Base-by-base conservation (phyloP, 225 moss, liverwort and hornwort species). In the Ulota crispa region DNA sequence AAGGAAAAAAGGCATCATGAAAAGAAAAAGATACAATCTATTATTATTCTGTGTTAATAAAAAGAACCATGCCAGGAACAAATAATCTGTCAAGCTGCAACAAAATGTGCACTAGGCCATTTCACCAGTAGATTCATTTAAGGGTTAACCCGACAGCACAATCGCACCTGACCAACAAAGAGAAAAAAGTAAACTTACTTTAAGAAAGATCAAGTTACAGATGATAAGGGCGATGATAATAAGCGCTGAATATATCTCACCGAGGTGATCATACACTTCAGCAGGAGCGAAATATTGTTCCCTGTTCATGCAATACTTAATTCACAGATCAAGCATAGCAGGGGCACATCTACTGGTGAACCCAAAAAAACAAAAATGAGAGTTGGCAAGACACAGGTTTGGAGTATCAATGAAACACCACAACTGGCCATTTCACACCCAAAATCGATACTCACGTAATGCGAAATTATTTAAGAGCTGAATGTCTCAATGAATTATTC, bases 211-310 rank as follows among this genome's bases (percentile, higher is more conserved):
- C 56, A 92, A 76, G 43, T 72, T 77, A 76, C 90, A 91, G 68
- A 89, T 69, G 64, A 87, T n/a, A 73, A 93, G 66, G 71, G 90
- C 89, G 75, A 89, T 85, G 69, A 93, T 85, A 30, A 93, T 90
- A 32, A 94, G 93, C 53, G 95, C 83, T 39, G 94, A 98, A 74
- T 91, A 84, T 28, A 98, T 98, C 78, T 94, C 94, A 68, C 98
- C 98, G 11, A 95, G 86, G 84, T 93, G 93, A 85, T 98, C 93
- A 84, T 95, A 95, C 55, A 95, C 92, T 60, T 70, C 80, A 39
- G 72, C 84, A 78, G 94, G 94, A 85, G 90, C 88, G 50, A 95
- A 94, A 50, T 92, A 57, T 28, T 84, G 84, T 83, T 88, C 90
- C 88, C 97, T 97, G 87, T 82, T 67, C 34, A 76, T 63, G 56